phyloP scores from a whole-genome alignment of 306 rosid genomes.

The Arachis hypogaea region DNA sequence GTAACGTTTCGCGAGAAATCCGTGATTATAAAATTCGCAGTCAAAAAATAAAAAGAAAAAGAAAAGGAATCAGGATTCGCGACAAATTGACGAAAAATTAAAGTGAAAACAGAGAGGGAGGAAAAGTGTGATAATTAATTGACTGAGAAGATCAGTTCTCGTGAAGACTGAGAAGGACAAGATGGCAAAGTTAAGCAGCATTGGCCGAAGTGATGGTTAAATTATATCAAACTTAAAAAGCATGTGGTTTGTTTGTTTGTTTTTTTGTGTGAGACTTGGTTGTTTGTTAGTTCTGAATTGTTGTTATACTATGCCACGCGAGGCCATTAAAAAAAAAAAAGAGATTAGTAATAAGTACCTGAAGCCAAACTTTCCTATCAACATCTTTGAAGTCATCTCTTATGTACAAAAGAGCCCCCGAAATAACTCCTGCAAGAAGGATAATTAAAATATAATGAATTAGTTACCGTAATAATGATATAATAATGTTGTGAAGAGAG shows the following conservation, averaged over 20 bases:
- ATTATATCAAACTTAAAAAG: neutral
- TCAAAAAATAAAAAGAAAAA: neutral
- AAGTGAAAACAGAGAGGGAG: neutral
- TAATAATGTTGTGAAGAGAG: neutral
- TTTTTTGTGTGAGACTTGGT: too few species aligned
- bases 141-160: neutral
- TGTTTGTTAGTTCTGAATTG: too few species aligned
- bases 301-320: too few species aligned
- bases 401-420: constrained; percentile 68
- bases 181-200: neutral
- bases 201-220: neutral
- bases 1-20: neutral
- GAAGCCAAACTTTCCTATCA: constrained; percentile 48
- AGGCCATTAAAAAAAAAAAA: neutral
- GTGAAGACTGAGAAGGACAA: constrained; percentile 3
- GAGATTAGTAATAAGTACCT: constrained; percentile 41
- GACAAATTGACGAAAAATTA: neutral
- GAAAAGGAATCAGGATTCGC: neutral
- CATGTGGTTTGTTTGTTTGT: too few species aligned
- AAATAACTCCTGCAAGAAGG: constrained; percentile 56
- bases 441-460: neutral
- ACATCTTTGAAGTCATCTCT: constrained; percentile 62
- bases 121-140: neutral
- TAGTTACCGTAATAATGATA: too few species aligned
- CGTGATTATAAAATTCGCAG: neutral